A percentile compares a stretch with the other conserved stretches of the same genome.
phyloP scores from a whole-genome alignment of 169 alveolate genomes.

The Plasmodium vinckei region DNA sequence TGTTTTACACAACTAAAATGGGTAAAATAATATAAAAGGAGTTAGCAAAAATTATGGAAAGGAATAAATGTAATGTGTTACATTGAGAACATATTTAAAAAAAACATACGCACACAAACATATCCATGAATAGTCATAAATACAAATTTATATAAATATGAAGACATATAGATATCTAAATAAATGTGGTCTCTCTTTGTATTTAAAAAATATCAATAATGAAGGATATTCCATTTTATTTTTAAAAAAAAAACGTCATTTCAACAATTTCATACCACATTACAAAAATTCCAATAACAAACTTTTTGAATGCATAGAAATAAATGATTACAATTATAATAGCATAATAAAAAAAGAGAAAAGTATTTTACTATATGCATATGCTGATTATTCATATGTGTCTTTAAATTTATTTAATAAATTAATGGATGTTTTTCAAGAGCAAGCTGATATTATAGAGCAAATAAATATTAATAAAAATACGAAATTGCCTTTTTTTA shows the following conservation, averaged over 20 bases:
- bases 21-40: not conserved
- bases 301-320: conserved; percentile 46
- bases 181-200: not conserved
- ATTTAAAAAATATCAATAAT: too few species aligned
- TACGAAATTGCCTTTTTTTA: conserved; percentile 49
- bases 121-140: not conserved
- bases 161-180: not conserved
- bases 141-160: conserved; percentile 2
- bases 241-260: not conserved
- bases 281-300: conserved; percentile 1
- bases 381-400: conserved; percentile 63
- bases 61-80: too few species aligned
- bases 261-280: conserved; percentile 9
- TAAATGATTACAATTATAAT: conserved; percentile 59
- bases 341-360: conserved; percentile 27
- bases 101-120: not conserved
- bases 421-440: conserved; percentile 8
- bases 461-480: not conserved
- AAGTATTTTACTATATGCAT: conserved; percentile 51
- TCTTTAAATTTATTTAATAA: conserved; percentile 21
- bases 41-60: not conserved
- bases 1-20: not conserved
- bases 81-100: not conserved
- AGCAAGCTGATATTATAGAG: not conserved
- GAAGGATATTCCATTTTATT: not conserved